Percentiles rank a stretch among this genome's conserved stretches.
These are phyloP conservation scores for Trichoderma pleuroti DNA, from an alignment of 2,329 filamentous ascomycete genomes.

Conservation along the genomic window DNA sequence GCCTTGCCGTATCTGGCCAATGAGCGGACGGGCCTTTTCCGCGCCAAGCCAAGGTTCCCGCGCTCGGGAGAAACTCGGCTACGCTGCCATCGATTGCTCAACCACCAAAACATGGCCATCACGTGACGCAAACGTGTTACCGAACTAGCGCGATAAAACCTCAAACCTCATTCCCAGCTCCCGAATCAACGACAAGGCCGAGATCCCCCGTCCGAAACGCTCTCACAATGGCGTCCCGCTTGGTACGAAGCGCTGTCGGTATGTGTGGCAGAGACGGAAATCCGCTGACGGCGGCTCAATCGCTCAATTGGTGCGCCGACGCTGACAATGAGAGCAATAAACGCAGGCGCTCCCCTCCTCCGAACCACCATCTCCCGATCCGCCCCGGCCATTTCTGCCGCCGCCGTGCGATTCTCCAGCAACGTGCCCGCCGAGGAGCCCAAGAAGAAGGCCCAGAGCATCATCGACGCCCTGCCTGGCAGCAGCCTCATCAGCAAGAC, in stretches of 20 bases:
- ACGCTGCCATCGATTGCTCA: conserved; percentile 12
- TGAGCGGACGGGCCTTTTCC: conserved; percentile 20
- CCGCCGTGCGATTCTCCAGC: conserved; percentile 66
- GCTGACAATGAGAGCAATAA: conserved; percentile 25
- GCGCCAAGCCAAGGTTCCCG: conserved; percentile 14
- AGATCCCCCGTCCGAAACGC: conserved; percentile 54
- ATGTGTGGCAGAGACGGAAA: conserved; percentile 43
- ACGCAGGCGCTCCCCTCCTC: conserved; percentile 76
- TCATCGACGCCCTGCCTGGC: conserved; percentile 89
- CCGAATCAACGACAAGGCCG: conserved; percentile 41
- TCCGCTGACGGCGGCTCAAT: conserved; percentile 26
- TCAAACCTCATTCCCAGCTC: conserved; percentile 46
- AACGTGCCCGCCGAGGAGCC: conserved; percentile 82
- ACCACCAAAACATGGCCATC: conserved; percentile 23
- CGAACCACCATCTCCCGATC: conserved; percentile 75
- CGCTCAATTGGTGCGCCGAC: conserved; percentile 32
- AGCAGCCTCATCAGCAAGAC: conserved; percentile 93
- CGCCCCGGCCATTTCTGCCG: conserved; percentile 69
- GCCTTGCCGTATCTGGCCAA: conserved; percentile 30
- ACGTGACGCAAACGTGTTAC: conserved; percentile 39
- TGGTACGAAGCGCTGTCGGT: conserved; percentile 95
- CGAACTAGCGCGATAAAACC: conserved; percentile 49
- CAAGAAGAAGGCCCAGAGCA: conserved; percentile 94
- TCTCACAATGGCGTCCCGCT: conserved; percentile 91
- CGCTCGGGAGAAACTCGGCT: conserved; percentile 28